Percentiles rank a stretch among this genome's conserved stretches.
Conservation (phyloP, 1,284 basidiomycete species). For the Cryptococcus floricola region DNA sequence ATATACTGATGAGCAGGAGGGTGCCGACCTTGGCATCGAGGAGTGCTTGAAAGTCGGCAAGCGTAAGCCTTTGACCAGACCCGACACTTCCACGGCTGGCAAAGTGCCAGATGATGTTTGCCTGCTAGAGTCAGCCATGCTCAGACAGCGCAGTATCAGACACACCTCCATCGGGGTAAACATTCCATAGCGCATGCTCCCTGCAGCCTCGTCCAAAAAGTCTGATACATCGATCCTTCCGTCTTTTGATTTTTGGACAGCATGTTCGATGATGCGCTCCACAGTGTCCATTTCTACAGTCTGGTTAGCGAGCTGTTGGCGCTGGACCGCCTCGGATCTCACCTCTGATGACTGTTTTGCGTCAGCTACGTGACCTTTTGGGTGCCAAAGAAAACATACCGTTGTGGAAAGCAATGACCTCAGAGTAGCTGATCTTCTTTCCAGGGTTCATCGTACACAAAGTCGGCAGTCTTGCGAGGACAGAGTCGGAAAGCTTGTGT, state of each 20-base stretch:
- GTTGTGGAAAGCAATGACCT: slow-evolving; percentile 94
- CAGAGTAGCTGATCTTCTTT: slow-evolving; percentile 86
- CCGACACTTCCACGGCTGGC: slow-evolving; percentile 67
- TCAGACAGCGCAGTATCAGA: not conserved
- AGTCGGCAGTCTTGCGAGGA: slow-evolving; percentile 83
- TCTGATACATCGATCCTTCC: slow-evolving; percentile 65
- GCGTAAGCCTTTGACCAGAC: slow-evolving; percentile 61
- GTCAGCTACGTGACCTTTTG: not conserved
- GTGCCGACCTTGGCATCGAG: slow-evolving; percentile 58
- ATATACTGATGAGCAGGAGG: not conserved
- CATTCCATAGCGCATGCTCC: slow-evolving; percentile 72
- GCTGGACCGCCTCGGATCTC: slow-evolving; percentile 25
- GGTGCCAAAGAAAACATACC: slow-evolving; percentile 19
- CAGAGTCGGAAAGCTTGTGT: slow-evolving; percentile 87
- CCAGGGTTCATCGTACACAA: slow-evolving; percentile 80
- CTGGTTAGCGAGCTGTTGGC: not conserved
- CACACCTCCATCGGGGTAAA: slow-evolving; percentile 85
- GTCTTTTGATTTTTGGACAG: slow-evolving; percentile 82
- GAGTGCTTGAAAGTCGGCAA: slow-evolving; percentile 83
- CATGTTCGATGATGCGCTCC: slow-evolving; percentile 60
- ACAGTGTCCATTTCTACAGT: slow-evolving; percentile 83
- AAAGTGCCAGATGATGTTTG: slow-evolving; percentile 92
- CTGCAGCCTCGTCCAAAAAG: slow-evolving; percentile 52
- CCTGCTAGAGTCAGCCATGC: slow-evolving; percentile 50
- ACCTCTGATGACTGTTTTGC: slow-evolving; percentile 63